Percentiles rank a stretch among this genome's conserved stretches.
Evolutionary conservation across 306 rosid genomes (phyloP).

Genomic region (Dalbergia cultrata): DNA sequence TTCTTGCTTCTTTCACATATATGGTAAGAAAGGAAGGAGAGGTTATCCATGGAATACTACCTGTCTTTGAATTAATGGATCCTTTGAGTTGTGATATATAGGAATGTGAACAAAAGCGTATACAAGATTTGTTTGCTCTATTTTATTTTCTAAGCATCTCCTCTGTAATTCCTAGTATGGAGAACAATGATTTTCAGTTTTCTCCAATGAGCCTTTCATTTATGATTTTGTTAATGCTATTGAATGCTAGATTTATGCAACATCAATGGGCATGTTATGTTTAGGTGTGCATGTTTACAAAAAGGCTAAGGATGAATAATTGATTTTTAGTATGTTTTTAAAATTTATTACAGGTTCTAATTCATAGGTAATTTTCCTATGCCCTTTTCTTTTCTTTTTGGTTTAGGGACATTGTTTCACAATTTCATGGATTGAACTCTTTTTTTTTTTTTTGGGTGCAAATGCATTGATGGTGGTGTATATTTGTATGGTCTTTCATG

Average conservation of each 20-base stretch:
- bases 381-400: too few species aligned
- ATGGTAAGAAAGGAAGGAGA: slow-evolving; percentile 65
- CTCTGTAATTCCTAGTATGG: neutral
- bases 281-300: neutral
- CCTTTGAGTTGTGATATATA: neutral
- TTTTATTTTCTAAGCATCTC: neutral
- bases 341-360: neutral
- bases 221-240: neutral
- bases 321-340: neutral
- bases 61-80: neutral
- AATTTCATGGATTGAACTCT: too few species aligned
- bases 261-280: neutral
- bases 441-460: too few species aligned
- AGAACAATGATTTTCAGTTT: neutral
- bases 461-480: too few species aligned
- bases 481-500: too few species aligned
- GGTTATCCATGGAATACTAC: neutral
- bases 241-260: too few species aligned
- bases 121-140: neutral
- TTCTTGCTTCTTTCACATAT: slow-evolving; percentile 43
- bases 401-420: too few species aligned
- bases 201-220: neutral
- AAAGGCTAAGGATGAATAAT: neutral
- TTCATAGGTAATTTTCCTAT: too few species aligned
- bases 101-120: neutral